phyloP scores from a whole-genome alignment of 148 eudicot species.

The Fagopyrum esculentum region DNA sequence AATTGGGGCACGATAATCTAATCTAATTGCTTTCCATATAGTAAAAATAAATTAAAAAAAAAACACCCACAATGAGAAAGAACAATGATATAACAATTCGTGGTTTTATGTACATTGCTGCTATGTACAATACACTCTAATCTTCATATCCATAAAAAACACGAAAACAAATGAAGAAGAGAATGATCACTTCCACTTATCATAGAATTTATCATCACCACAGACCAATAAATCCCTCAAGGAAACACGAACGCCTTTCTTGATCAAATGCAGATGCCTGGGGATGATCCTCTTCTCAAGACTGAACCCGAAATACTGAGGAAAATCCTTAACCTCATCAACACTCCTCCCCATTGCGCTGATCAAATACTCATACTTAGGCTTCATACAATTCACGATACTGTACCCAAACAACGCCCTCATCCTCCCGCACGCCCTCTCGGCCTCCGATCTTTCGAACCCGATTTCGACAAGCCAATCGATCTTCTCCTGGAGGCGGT shows the following conservation, averaged over 20 bases:
- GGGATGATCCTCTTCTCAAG: conserved; percentile 39
- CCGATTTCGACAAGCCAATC: conserved; percentile 35
- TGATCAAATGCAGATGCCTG: conserved; percentile 51
- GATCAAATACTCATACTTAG: conserved; percentile 45
- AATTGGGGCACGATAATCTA: too few relatives aligned
- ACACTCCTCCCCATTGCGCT: conserved; percentile 39
- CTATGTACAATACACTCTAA: not conserved
- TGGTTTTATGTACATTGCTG: not conserved
- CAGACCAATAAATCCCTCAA: conserved; percentile 44
- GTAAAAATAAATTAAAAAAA: too few relatives aligned
- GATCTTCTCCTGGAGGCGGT: conserved; percentile 37
- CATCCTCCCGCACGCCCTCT: conserved; percentile 34
- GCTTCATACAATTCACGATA: conserved; percentile 38
- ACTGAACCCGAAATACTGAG: conserved; percentile 63
- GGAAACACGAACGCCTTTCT: conserved; percentile 28
- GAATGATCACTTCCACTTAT: conserved; percentile 41
- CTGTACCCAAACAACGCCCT: conserved; percentile 58
- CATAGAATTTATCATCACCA: conserved; percentile 45
- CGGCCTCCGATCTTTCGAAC: conserved; percentile 31
- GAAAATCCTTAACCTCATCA: conserved; percentile 48
- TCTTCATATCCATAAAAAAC: not conserved
- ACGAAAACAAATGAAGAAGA: too few relatives aligned
- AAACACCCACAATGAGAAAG: too few relatives aligned
- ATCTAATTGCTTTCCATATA: too few relatives aligned
- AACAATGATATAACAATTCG: not conserved